Evolutionary conservation across 805 yeast species (phyloP).

Genomic region (Yamadazyma philogaea): DNA sequence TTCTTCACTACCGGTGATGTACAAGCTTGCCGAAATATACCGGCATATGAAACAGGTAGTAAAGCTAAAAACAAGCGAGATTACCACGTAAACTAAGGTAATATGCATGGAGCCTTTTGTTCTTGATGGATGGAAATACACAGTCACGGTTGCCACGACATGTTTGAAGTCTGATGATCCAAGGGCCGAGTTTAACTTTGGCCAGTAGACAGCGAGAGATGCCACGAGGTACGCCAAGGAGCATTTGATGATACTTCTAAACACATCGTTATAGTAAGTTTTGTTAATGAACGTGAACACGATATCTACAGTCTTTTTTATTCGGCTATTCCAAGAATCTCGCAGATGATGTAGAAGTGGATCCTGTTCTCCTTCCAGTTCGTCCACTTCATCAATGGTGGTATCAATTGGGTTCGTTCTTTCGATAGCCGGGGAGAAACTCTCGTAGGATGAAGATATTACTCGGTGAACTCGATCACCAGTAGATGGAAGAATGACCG

Average conservation of each 20-base stretch:
- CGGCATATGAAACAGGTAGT: conserved; percentile 52
- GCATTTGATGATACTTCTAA: conserved; percentile 53
- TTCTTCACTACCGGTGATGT: conserved; percentile 43
- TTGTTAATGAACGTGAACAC: conserved; percentile 1
- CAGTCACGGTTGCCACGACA: conserved; percentile 77
- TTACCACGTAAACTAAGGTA: conserved; percentile 57
- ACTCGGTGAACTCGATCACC: conserved; percentile 38
- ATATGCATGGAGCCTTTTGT: conserved; percentile 80
- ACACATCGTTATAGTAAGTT: conserved; percentile 16
- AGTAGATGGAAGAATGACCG: conserved; percentile 38
- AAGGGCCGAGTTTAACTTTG: conserved; percentile 45
- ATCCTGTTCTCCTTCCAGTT: background rate
- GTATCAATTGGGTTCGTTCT: background rate
- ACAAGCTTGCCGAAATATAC: conserved; percentile 46
- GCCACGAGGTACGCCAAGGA: conserved; percentile 73
- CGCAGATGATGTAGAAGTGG: conserved; percentile 1
- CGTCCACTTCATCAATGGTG: conserved; percentile 2
- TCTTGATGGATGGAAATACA: conserved; percentile 80
- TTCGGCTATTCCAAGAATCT: conserved; percentile 7
- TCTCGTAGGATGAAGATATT: conserved; percentile 24
- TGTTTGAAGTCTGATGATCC: conserved; percentile 76
- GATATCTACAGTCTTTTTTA: conserved; percentile 5
- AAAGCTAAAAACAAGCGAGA: conserved; percentile 54
- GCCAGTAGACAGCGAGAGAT: conserved; percentile 65
- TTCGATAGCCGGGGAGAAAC: conserved; percentile 12